A percentile compares a stretch with the other conserved stretches of the same genome.
Conservation (phyloP, 2,329 filamentous ascomycete species). For the Blumeria hordei region DNA sequence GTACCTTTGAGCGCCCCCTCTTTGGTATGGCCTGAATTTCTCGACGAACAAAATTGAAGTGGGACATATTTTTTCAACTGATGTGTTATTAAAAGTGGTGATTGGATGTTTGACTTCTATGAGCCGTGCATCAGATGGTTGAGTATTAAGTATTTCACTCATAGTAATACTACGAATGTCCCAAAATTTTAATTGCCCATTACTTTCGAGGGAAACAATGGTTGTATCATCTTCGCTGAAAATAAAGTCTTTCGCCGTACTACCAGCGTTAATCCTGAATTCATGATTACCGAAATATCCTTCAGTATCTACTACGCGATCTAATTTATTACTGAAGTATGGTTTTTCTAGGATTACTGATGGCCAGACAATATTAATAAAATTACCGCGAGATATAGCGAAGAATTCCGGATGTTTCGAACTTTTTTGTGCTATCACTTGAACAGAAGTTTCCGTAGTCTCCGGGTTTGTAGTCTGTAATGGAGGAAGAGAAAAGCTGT, state of each 20-base stretch:
- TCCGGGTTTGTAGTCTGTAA: slow-evolving; percentile 72
- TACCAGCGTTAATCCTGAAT: slow-evolving; percentile 85
- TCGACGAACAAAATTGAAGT: slow-evolving; percentile 91
- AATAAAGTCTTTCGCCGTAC: slow-evolving; percentile 92
- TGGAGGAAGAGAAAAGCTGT: slow-evolving; percentile 74
- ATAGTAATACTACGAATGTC: slow-evolving; percentile 61
- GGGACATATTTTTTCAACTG: slow-evolving; percentile 85
- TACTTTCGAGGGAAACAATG: slow-evolving; percentile 90
- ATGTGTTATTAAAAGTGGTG: slow-evolving; percentile 66
- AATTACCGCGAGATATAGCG: slow-evolving; percentile 84
- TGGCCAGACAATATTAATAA: slow-evolving; percentile 70
- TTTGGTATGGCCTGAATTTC: slow-evolving; percentile 81
- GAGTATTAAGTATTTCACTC: slow-evolving; percentile 10
- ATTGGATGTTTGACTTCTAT: slow-evolving; percentile 69
- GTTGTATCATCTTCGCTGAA: slow-evolving; percentile 93
- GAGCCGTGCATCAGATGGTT: slow-evolving; percentile 5
- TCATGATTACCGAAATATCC: slow-evolving; percentile 68
- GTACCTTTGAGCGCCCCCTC: slow-evolving; percentile 74
- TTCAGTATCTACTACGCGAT: slow-evolving; percentile 61
- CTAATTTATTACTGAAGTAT: slow-evolving; percentile 36
- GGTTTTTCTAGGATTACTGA: slow-evolving; percentile 36
- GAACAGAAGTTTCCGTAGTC: slow-evolving; percentile 72
- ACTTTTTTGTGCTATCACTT: slow-evolving; percentile 82
- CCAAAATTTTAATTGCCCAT: slow-evolving; percentile 93
- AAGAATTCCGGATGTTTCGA: slow-evolving; percentile 82